A percentile compares a stretch with the other conserved stretches of the same genome.
phyloP scores from a whole-genome alignment of 345 rosid species.

The Lenwebbia sp. region DNA sequence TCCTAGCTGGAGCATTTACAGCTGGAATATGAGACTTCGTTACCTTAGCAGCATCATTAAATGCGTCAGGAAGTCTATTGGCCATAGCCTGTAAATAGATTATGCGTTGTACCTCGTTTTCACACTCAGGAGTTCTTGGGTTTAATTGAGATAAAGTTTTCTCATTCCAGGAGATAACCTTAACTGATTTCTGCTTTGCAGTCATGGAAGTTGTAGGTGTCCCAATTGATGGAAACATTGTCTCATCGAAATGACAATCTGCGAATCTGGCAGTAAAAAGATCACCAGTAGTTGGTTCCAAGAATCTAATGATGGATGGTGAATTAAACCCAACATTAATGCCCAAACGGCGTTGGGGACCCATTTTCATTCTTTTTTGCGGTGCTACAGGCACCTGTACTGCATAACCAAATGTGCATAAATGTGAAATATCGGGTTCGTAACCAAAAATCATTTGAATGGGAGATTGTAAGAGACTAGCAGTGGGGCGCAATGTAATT shows the following conservation, averaged over 20 bases:
- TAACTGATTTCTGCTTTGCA: not conserved
- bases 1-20: not conserved
- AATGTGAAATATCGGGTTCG: not conserved
- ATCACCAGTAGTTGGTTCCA: not conserved
- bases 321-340: not conserved
- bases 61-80: not conserved
- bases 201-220: not conserved
- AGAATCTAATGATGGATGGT: not conserved
- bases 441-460: not conserved
- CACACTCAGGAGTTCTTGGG: not conserved
- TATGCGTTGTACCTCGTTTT: not conserved
- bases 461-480: not conserved
- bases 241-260: not conserved
- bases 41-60: not conserved
- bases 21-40: not conserved
- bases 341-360: not conserved
- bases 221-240: not conserved
- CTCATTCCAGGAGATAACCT: not conserved
- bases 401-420: not conserved
- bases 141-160: not conserved
- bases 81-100: not conserved
- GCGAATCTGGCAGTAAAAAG: not conserved
- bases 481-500: not conserved
- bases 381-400: not conserved
- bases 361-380: not conserved